These are phyloP conservation scores for Cladosporium velox DNA, from an alignment of 2,329 filamentous ascomycete genomes.

Conservation along the genomic window DNA sequence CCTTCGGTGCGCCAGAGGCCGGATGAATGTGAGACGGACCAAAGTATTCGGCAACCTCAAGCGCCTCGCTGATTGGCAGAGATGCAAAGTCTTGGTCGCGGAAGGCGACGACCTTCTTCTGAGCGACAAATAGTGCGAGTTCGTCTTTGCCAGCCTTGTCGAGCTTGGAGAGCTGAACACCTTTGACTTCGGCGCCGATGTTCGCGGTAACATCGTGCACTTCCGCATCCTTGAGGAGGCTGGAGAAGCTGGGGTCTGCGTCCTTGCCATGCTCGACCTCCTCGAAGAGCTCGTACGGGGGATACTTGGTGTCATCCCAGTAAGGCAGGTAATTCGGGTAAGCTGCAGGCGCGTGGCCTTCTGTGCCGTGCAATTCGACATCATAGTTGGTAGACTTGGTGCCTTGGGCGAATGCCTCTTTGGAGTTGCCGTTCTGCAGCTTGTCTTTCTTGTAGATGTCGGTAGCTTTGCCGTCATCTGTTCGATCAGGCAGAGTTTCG, in stretches of 20 bases:
- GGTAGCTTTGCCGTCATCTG: conserved; percentile 29
- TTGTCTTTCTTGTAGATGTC: conserved; percentile 31
- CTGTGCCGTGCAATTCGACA: conserved; percentile 55
- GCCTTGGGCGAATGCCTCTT: conserved; percentile 48
- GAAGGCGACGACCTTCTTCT: conserved; percentile 78
- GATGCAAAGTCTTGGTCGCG: conserved; percentile 68
- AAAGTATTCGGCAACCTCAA: conserved; percentile 73
- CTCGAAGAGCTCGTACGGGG: conserved; percentile 68
- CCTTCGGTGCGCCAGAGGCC: conserved; percentile 72
- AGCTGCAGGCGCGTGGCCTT: conserved; percentile 56
- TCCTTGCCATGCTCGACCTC: conserved; percentile 76
- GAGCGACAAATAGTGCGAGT: conserved; percentile 71
- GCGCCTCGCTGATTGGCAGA: conserved; percentile 68
- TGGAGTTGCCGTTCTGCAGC: conserved; percentile 35
- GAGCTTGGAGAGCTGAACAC: conserved; percentile 70
- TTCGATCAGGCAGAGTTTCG: conserved; percentile 34
- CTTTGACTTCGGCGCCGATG: conserved; percentile 71
- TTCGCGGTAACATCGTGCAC: conserved; percentile 68
- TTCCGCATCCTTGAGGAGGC: conserved; percentile 58
- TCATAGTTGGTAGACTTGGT: conserved; percentile 51
- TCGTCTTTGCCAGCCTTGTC: conserved; percentile 72
- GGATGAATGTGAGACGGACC: conserved; percentile 81
- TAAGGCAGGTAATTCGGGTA: conserved; percentile 65
- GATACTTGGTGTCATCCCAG: conserved; percentile 50
- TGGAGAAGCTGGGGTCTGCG: conserved; percentile 68